Evolutionary conservation across 176 grass and related monocot species (phyloP).

Genomic region (sorghum (Sorghum bicolor)): Sorghum_bicolor_NCBIv3 NC_012870.2:63368001-63368500

Average conservation of each 20-base stretch:
- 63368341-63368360: constrained; percentile 84
- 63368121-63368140: constrained; percentile 85
- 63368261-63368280: constrained; percentile 80
- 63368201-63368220: constrained; percentile 83
- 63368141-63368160: constrained; percentile 95
- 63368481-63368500: not conserved
- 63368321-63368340: constrained; percentile 99
- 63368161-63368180: constrained; percentile 76
- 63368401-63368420: constrained; percentile 23
- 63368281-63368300: constrained; percentile 29
- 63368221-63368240: constrained; percentile 72
- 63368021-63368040: constrained; percentile 99
- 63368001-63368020: constrained; percentile 58
- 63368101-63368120: constrained; percentile 83
- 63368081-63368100: constrained; percentile 95
- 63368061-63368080: constrained; percentile 83
- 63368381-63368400: constrained; percentile 3
- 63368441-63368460: constrained; percentile 16
- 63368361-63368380: constrained; percentile 66
- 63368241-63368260: constrained; percentile 89
- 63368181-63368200: constrained; percentile 86
- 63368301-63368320: constrained; percentile 71
- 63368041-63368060: constrained; percentile 88
- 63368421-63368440: not conserved
- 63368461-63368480: constrained; percentile 18